Conservation (phyloP, 306 rosid species). For the Inga laurina region DNA sequence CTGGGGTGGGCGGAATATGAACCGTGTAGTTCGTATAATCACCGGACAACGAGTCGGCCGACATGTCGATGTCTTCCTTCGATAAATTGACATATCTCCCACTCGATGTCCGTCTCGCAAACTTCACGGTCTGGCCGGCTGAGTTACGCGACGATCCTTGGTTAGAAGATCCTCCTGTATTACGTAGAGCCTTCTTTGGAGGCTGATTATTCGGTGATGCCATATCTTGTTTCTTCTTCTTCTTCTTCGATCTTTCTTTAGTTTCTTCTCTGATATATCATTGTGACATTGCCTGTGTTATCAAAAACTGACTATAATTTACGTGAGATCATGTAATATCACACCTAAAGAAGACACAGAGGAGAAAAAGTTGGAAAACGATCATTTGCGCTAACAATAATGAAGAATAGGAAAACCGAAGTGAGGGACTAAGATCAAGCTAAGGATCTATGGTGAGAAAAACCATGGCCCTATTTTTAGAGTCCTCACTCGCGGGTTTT, state of each 20-base stretch:
- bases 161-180: slow-evolving; percentile 53
- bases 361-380: background rate
- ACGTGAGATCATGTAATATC: background rate
- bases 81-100: slow-evolving; percentile 80
- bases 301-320: background rate
- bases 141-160: slow-evolving; percentile 36
- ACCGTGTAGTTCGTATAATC: slow-evolving; percentile 91
- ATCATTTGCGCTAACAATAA: background rate
- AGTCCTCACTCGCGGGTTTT: slow-evolving; percentile 35
- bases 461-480: slow-evolving; percentile 50
- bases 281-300: background rate
- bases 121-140: slow-evolving; percentile 62
- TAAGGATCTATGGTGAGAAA: slow-evolving; percentile 43
- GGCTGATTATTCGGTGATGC: slow-evolving; percentile 56
- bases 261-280: background rate
- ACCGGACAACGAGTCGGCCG: slow-evolving; percentile 57
- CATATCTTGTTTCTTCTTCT: slow-evolving; percentile 31
- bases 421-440: slow-evolving; percentile 14
- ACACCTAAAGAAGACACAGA: background rate
- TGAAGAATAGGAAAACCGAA: background rate
- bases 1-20: slow-evolving; percentile 89
- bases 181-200: slow-evolving; percentile 59
- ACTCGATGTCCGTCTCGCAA: slow-evolving; percentile 84
- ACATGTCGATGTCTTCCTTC: slow-evolving; percentile 86
- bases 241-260: background rate